phyloP scores from a whole-genome alignment of 352 stramenopile genomes.

The Phytopythium montanum region DNA sequence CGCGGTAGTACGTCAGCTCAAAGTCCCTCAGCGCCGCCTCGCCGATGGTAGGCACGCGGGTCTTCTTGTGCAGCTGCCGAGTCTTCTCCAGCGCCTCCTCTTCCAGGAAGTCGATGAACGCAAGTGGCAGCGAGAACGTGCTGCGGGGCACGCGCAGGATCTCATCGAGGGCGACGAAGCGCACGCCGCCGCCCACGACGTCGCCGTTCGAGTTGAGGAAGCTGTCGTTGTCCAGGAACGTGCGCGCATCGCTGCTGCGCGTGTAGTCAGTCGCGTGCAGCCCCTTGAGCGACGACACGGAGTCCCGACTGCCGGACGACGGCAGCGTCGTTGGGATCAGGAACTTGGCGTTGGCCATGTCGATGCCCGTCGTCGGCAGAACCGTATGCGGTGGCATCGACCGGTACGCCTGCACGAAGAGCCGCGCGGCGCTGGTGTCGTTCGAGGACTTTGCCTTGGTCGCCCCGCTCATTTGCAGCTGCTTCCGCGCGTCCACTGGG shows the following conservation, averaged over 20 bases:
- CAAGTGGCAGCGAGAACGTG: constrained; percentile 70
- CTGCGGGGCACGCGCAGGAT: constrained; percentile 69
- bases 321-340: constrained; percentile 60
- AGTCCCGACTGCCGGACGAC: constrained; percentile 16
- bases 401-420: constrained; percentile 54
- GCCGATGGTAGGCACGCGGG: constrained; percentile 18
- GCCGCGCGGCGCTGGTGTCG: constrained; percentile 37
- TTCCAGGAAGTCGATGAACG: constrained; percentile 73
- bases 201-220: constrained; percentile 48
- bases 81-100: constrained; percentile 54
- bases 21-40: constrained; percentile 30
- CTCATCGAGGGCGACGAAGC: constrained; percentile 70
- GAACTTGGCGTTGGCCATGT: constrained; percentile 78
- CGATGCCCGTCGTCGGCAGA: constrained; percentile 52
- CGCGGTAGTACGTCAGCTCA: constrained; percentile 61
- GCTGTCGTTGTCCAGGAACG: constrained; percentile 60
- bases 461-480: neutral
- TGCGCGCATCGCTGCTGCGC: constrained; percentile 30
- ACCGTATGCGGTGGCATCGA: constrained; percentile 44
- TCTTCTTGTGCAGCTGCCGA: constrained; percentile 45
- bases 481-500: neutral
- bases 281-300: neutral
- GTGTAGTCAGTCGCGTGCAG: constrained; percentile 10
- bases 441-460: constrained; percentile 8
- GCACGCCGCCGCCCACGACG: constrained; percentile 23